These are phyloP conservation scores for Nakazawaea wyomingensis DNA, from an alignment of 805 yeast genomes.

Conservation along the genomic window DNA sequence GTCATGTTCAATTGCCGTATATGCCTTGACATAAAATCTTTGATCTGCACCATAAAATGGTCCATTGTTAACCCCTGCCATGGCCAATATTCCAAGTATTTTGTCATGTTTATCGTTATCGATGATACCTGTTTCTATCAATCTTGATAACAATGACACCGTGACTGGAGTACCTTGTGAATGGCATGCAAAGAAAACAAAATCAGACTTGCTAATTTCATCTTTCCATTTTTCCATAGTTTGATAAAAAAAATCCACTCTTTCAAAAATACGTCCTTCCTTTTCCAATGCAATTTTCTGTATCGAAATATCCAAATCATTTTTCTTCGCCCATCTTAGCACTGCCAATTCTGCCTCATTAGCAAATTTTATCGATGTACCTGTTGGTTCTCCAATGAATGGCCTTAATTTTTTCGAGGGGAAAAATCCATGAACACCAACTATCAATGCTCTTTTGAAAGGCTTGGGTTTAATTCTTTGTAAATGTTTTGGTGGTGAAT, in stretches of 20 bases:
- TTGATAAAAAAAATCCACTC: conserved; percentile 77
- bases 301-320: conserved; percentile 42
- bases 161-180: conserved; percentile 96
- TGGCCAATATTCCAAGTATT: conserved; percentile 69
- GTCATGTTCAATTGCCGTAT: conserved; percentile 84
- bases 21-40: conserved; percentile 76
- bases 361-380: conserved; percentile 87
- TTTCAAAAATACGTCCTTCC: conserved; percentile 83
- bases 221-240: conserved; percentile 62
- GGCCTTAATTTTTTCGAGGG: conserved; percentile 85
- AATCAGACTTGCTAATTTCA: conserved; percentile 54
- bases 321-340: conserved; percentile 56
- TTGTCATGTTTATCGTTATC: conserved; percentile 31
- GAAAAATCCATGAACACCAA: conserved; percentile 96
- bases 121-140: conserved; percentile 57
- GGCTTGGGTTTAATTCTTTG: conserved; percentile 16
- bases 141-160: conserved; percentile 65
- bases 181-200: conserved; percentile 87
- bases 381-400: conserved; percentile 91
- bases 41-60: conserved; percentile 92
- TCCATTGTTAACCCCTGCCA: conserved; percentile 96
- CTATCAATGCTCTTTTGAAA: conserved; percentile 61
- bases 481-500: conserved; percentile 7
- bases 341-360: conserved; percentile 83
- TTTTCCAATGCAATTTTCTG: conserved; percentile 91